Evolutionary conservation across 1,284 basidiomycete species (phyloP), one percentile per base, ranked within the genome.

Genomic region (Cryptococcus sp.): DNA sequence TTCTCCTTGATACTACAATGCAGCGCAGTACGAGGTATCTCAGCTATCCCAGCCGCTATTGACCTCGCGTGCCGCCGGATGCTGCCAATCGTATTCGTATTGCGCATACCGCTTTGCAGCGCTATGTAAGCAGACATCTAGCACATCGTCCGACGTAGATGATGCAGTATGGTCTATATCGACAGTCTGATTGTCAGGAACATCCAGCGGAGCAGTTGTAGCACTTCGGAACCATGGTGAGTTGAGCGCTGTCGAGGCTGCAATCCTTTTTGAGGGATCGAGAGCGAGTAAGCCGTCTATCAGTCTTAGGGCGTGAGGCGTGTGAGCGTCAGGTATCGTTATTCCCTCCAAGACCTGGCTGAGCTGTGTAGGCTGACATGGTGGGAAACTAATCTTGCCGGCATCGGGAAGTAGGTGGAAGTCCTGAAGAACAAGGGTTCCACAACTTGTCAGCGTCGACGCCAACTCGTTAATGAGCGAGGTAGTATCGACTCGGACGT

Each of bases 381-480:
- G 20, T 8, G 66, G 66, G 49, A 76, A 77, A 1, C 48, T 38
- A n/a, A 75, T 64, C 54, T 75, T 77, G 50, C 47, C 51, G 1
- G 71, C 70, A 54, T 76, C 73, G 0, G 75, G 70, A 1, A 72
- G 60, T 16, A 20, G 3, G 4, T 38, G 13, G 51, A 74, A 75
- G 6, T 53, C 56, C 74, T 76, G 57, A 41, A 38, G 16, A 19
- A 50, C n/a, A 22, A 50, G n/a, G 45, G 25, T 19, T 8, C 8
- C 38, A 20, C 10, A 13, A 5, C 13, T 35, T 10, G 10, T 35
- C 13, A 35, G 30, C 30, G 5, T 35, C 30, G 30, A 35, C 30
- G 7, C 13, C 30, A 35, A 10, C 30, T 35, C 8, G 8, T 35
- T 8, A 35, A 5, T 13, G 30, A 13, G 13, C 13, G 10, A 35